Evolutionary conservation across 2,329 filamentous ascomycete genomes (phyloP).

Genomic region (Cercospora zeae-maydis): DNA sequence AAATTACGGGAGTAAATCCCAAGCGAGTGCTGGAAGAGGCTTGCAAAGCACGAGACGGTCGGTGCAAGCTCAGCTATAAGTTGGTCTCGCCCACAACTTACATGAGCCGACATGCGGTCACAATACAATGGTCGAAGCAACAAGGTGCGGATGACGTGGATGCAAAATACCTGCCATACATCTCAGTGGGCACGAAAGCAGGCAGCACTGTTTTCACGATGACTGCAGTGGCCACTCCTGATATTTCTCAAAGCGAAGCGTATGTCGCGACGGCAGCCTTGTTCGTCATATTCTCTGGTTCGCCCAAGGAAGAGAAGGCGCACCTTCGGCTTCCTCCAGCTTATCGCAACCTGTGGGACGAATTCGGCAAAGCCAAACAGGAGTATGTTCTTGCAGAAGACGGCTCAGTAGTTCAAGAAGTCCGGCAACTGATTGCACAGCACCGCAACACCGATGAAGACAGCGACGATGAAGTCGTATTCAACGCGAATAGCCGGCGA

Average conservation of each 20-base stretch:
- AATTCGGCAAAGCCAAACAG: conserved; percentile 70
- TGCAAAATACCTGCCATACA: conserved; percentile 40
- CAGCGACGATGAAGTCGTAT: conserved; percentile 56
- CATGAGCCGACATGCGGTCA: conserved; percentile 70
- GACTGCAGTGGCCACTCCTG: conserved; percentile 68
- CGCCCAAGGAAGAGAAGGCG: conserved; percentile 79
- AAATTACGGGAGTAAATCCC: conserved; percentile 72
- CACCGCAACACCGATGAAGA: conserved; percentile 50
- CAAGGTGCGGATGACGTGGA: conserved; percentile 51
- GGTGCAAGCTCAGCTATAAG: conserved; percentile 63
- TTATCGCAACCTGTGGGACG: conserved; percentile 83
- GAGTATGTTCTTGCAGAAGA: conserved; percentile 67
- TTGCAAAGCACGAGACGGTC: conserved; percentile 75
- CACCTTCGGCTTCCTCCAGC: conserved; percentile 70
- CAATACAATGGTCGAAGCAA: conserved; percentile 73
- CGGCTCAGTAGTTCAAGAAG: conserved; percentile 61
- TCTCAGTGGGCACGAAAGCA: conserved; percentile 46
- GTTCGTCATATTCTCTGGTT: conserved; percentile 75
- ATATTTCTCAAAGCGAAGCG: conserved; percentile 76
- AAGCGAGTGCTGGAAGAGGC: conserved; percentile 77
- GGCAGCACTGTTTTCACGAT: conserved; percentile 65
- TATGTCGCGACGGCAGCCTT: conserved; percentile 78
- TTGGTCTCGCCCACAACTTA: conserved; percentile 70
- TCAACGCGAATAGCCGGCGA: conserved; percentile 67
- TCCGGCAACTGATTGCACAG: conserved; percentile 65